phyloP scores from a whole-genome alignment of 2,329 filamentous ascomycete species.

The Cordyceps militaris region DNA sequence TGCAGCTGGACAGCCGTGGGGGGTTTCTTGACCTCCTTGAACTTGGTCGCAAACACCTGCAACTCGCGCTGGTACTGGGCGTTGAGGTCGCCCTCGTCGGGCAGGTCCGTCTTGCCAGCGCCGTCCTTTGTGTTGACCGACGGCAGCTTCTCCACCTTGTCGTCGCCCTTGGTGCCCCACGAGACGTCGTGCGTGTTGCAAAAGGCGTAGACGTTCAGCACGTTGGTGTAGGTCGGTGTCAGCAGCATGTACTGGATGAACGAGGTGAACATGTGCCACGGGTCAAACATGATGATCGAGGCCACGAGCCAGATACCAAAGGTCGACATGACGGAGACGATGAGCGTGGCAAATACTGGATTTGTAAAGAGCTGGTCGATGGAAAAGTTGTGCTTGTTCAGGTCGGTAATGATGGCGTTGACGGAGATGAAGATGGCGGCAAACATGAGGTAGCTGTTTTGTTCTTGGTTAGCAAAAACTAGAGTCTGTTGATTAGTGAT shows the following conservation, averaged over 20 bases:
- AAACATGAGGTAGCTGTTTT: constrained; percentile 82
- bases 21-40: constrained; percentile 60
- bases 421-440: constrained; percentile 93
- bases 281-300: constrained; percentile 91
- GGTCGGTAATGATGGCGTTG: constrained; percentile 68
- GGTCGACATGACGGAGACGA: constrained; percentile 85
- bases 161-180: constrained; percentile 97
- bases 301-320: constrained; percentile 90
- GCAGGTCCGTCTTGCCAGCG: constrained; percentile 85
- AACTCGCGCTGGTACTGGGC: constrained; percentile 89
- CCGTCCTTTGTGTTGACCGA: constrained; percentile 86
- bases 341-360: constrained; percentile 83
- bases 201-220: constrained; percentile 97
- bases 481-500: background rate
- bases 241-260: constrained; percentile 92
- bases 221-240: constrained; percentile 95
- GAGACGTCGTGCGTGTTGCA: constrained; percentile 98
- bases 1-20: constrained; percentile 48
- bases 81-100: constrained; percentile 91
- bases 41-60: constrained; percentile 64
- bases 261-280: constrained; percentile 98
- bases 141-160: constrained; percentile 86
- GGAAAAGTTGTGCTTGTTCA: constrained; percentile 56
- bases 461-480: constrained; percentile 19
- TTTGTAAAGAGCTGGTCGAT: constrained; percentile 75